Percentiles rank a stretch among this genome's conserved stretches.
phyloP scores from a whole-genome alignment of 2,329 filamentous ascomycete species.

The Penicillium fuscoglaucum region DNA sequence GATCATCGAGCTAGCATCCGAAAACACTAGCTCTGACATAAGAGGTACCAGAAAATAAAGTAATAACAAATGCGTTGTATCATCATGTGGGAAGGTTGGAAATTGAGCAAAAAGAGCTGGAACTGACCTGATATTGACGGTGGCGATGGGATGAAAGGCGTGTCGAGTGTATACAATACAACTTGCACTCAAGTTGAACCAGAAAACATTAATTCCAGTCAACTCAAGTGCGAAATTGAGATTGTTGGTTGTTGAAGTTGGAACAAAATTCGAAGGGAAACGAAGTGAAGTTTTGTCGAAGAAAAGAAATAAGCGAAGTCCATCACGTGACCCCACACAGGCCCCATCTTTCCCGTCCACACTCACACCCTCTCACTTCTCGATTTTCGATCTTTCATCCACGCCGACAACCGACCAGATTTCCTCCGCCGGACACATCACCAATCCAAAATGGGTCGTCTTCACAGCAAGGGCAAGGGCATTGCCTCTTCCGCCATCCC shows the following conservation, averaged over 20 bases:
- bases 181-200: not conserved
- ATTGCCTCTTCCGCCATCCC: constrained; percentile 94
- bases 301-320: constrained; percentile 22
- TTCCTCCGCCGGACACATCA: constrained; percentile 31
- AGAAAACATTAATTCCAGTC: constrained; percentile 17
- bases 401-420: constrained; percentile 36
- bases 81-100: constrained; percentile 59
- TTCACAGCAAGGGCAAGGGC: constrained; percentile 99
- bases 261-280: constrained; percentile 8
- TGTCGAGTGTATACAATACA: constrained; percentile 1
- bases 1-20: constrained; percentile 68
- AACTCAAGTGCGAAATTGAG: constrained; percentile 5
- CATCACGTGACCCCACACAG: constrained; percentile 38
- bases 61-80: constrained; percentile 57
- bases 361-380: constrained; percentile 17
- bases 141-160: not conserved
- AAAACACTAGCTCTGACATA: constrained; percentile 68
- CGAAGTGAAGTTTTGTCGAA: constrained; percentile 13
- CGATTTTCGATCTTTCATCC: constrained; percentile 24
- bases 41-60: constrained; percentile 94
- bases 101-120: constrained; percentile 34
- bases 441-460: constrained; percentile 61
- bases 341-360: constrained; percentile 14
- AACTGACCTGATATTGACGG: constrained; percentile 30
- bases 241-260: constrained; percentile 3